Evolutionary conservation across 352 stramenopile species (phyloP).

Genomic region (Phytophthora fragariae): DNA sequence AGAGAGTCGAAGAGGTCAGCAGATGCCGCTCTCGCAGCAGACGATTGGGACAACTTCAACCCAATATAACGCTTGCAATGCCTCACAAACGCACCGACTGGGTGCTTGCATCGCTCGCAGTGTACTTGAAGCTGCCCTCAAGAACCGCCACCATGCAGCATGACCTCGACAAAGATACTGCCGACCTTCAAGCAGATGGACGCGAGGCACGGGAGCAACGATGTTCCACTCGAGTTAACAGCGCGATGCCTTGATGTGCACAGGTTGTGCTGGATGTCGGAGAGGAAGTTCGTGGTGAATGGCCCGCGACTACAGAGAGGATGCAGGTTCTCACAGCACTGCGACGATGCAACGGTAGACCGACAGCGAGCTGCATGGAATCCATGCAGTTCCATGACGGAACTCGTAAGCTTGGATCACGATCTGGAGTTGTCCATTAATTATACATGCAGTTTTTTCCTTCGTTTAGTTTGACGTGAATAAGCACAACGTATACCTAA

Average conservation of each 20-base stretch:
- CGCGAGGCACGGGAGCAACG: neutral
- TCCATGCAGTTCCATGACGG: too few relatives aligned
- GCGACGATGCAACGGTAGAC: neutral
- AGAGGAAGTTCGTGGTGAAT: neutral
- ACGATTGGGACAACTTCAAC: conserved; percentile 4
- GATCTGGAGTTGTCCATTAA: too few relatives aligned
- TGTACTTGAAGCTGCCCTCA: conserved; percentile 1
- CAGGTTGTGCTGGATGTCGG: neutral
- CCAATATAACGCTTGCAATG: conserved; percentile 10
- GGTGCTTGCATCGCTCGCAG: neutral
- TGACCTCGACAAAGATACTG: conserved; percentile 9
- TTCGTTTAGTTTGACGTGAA: too few relatives aligned
- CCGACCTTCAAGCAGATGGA: neutral
- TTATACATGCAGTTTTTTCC: too few relatives aligned
- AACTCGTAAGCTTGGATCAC: too few relatives aligned
- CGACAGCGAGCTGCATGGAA: too few relatives aligned
- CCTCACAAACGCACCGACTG: neutral
- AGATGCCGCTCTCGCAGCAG: conserved; percentile 1
- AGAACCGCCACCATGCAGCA: conserved; percentile 1
- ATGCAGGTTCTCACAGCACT: neutral
- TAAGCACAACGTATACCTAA: too few relatives aligned
- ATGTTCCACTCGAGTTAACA: neutral
- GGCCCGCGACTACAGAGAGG: neutral
- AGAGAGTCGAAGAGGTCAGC: neutral
- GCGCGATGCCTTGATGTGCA: too few relatives aligned